Conservation (phyloP, 805 yeast species). For the Torulaspora indica region DNA sequence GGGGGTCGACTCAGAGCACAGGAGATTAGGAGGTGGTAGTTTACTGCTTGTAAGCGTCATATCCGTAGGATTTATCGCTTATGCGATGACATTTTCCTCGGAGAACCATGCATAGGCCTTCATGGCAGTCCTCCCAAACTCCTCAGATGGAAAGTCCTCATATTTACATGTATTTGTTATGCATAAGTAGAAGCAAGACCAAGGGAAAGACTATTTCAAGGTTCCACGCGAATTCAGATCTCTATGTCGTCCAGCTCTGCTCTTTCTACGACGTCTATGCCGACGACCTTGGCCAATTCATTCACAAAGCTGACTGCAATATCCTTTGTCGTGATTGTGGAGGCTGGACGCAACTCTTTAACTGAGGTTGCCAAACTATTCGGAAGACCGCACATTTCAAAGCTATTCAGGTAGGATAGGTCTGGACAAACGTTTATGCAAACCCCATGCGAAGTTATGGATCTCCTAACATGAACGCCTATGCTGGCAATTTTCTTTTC, state of each 20-base stretch:
- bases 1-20: constrained; percentile 6
- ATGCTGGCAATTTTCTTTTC: constrained; percentile 74
- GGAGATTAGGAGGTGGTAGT: constrained; percentile 10
- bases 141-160: not conserved
- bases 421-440: constrained; percentile 77
- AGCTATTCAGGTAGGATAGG: constrained; percentile 59
- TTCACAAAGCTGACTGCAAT: constrained; percentile 36
- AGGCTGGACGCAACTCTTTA: constrained; percentile 28
- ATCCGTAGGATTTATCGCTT: constrained; percentile 20
- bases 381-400: constrained; percentile 83
- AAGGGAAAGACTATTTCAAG: not conserved
- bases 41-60: constrained; percentile 16
- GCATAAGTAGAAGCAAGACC: not conserved
- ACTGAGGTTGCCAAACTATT: constrained; percentile 56
- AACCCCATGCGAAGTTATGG: constrained; percentile 85
- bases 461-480: constrained; percentile 81
- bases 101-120: constrained; percentile 8
- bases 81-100: constrained; percentile 18
- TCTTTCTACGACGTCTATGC: constrained; percentile 38
- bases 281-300: constrained; percentile 41
- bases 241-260: constrained; percentile 36
- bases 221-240: constrained; percentile 6
- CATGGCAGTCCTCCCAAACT: not conserved
- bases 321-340: not conserved
- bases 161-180: constrained; percentile 6